Evolutionary conservation across 2,329 filamentous ascomycete genomes (phyloP), one percentile per base, ranked within the genome.

Genomic region (Sporothrix humicola): DNA sequence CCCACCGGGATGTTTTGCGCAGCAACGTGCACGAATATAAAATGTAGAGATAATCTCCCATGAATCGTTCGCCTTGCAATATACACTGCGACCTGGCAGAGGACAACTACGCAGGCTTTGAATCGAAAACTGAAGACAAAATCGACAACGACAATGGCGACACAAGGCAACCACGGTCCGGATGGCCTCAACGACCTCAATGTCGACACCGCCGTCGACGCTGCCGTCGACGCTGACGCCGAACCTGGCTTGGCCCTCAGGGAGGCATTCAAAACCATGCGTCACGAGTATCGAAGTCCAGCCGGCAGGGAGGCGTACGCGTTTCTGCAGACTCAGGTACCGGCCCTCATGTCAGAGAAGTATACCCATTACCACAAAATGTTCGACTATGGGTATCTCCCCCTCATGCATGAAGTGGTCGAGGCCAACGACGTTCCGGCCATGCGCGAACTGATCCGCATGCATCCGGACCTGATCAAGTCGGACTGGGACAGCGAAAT

Each of bases 141-240:
- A 23, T 37, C 58, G 58, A 61, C 37, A 61, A 37, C 58, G 58
- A 61, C 37, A 66, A 66, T 66, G 42, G 61, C 61, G 42, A 66
- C 61, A 17, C 61, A 48, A 66, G 61, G 46, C 61, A 48, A 48
- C 61, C 61, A 66, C 61, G 42, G 58, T 61, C 26, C 58, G 58
- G 58, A 61, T 61, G 58, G 42, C 44, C 61, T 66, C 42, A 66
- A 66, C 61, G 61, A n/a, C 61, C 61, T 48, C 42, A 15, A 66
- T 66, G 42, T 66, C 61, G 61, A 48, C 61, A 48, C 61, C 61
- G 61, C 42, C 61, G 61, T 65, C 59, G 59, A 65, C 59, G 17
- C 59, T 63, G 61, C 37, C 61, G 61, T 63, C 59, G 59, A 65
- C 59, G 59, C 59, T 65, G 63, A 66, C 63, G 44, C 63, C 59